Evolutionary conservation across 306 rosid species (phyloP).

Genomic region (Castanea mollissima): DNA sequence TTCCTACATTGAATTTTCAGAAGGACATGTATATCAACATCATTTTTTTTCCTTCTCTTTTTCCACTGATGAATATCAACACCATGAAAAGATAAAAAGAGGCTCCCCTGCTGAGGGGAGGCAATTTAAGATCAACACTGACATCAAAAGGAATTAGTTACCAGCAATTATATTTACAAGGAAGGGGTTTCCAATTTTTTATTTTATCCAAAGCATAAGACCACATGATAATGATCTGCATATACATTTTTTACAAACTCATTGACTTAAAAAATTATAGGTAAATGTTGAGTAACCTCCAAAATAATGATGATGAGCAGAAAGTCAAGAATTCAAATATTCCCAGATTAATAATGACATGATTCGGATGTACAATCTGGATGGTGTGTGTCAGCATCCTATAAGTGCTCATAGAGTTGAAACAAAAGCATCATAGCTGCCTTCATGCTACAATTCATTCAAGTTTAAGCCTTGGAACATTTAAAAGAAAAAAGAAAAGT

Average conservation of each 20-base stretch:
- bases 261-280: background rate
- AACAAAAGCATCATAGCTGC: background rate
- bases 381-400: background rate
- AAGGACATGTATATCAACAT: slow-evolving; percentile 14
- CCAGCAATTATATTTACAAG: no score
- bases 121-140: slow-evolving; percentile 9
- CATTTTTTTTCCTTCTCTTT: background rate
- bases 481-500: background rate
- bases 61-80: no score
- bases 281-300: background rate
- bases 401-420: slow-evolving; percentile 4
- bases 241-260: background rate
- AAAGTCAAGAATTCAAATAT: slow-evolving; percentile 7
- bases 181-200: no score
- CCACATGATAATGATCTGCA: no score
- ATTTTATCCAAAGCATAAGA: no score
- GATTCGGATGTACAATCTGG: background rate
- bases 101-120: no score
- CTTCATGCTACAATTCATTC: background rate
- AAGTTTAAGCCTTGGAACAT: background rate
- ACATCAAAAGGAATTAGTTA: background rate
- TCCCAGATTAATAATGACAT: background rate
- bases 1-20: slow-evolving; percentile 51
- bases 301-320: background rate
- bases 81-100: background rate